Percentiles rank a stretch among this genome's conserved stretches.
phyloP scores from a whole-genome alignment of 2,329 filamentous ascomycete species.

The Trichoderma semiorbis region DNA sequence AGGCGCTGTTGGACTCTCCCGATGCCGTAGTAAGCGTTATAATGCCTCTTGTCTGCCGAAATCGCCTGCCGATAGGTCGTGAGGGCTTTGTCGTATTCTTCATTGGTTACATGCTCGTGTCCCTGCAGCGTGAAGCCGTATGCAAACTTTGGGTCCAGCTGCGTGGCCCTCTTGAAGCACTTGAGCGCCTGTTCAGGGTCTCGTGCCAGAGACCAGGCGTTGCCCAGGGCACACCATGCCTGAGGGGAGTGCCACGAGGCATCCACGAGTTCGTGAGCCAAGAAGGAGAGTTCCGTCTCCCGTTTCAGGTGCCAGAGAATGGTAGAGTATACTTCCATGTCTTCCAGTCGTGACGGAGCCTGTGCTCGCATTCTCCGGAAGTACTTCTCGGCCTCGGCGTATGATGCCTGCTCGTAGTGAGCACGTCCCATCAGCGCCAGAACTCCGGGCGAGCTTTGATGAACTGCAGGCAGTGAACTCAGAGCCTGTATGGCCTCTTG shows the following conservation, averaged over 20 bases:
- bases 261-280: constrained; percentile 87
- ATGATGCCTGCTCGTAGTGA: constrained; percentile 85
- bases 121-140: constrained; percentile 96
- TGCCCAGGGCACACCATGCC: constrained; percentile 93
- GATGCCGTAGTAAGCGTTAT: constrained; percentile 97
- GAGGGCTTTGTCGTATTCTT: constrained; percentile 94
- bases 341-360: constrained; percentile 78
- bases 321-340: constrained; percentile 98
- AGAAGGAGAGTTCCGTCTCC: constrained; percentile 84
- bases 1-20: constrained; percentile 82
- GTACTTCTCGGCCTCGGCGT: constrained; percentile 80
- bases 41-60: constrained; percentile 81
- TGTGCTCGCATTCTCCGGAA: constrained; percentile 77
- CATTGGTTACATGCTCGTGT: constrained; percentile 91
- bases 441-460: constrained; percentile 92
- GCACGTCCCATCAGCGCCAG: constrained; percentile 86
- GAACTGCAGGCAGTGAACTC: constrained; percentile 63
- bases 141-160: constrained; percentile 84
- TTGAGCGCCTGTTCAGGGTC: constrained; percentile 93
- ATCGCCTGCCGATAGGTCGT: constrained; percentile 83
- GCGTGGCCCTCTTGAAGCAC: constrained; percentile 92
- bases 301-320: constrained; percentile 98
- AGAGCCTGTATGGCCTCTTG: constrained; percentile 73
- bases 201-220: constrained; percentile 86
- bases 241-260: constrained; percentile 85